These are phyloP conservation scores for Apiospora malaysiana DNA, from an alignment of 2,329 filamentous ascomycete genomes.

Conservation along the genomic window DNA sequence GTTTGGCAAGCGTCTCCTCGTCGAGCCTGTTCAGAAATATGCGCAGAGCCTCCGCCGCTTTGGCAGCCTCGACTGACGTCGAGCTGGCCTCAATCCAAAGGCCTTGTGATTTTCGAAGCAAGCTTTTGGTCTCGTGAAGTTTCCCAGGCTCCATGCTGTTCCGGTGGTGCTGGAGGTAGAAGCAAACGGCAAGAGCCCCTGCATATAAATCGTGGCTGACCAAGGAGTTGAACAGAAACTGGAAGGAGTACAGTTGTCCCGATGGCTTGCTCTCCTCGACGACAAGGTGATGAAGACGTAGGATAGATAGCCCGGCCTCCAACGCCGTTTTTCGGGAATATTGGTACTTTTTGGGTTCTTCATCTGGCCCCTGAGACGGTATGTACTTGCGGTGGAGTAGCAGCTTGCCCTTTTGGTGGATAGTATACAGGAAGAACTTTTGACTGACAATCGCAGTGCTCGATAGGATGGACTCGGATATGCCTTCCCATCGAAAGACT, in stretches of 20 bases:
- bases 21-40: conserved; percentile 12
- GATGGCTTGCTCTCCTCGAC: conserved; percentile 32
- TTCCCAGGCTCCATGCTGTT: conserved; percentile 14
- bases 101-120: conserved; percentile 20
- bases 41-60: conserved; percentile 24
- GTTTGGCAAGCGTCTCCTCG: not conserved
- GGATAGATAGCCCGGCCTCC: conserved; percentile 31
- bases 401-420: conserved; percentile 38
- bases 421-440: conserved; percentile 30
- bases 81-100: conserved; percentile 24
- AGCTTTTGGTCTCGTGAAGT: conserved; percentile 18
- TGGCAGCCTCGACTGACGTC: conserved; percentile 22
- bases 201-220: conserved; percentile 23
- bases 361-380: conserved; percentile 25
- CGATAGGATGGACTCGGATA: not conserved
- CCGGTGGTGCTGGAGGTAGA: conserved; percentile 21
- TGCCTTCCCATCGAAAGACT: not conserved
- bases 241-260: conserved; percentile 20
- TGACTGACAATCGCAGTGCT: not conserved
- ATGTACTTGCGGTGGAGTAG: conserved; percentile 41
- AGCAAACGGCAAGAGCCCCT: conserved; percentile 24
- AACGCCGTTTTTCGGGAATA: conserved; percentile 36
- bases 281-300: conserved; percentile 33
- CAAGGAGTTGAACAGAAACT: conserved; percentile 17
- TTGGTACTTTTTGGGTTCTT: conserved; percentile 25